These are phyloP conservation scores for Glycine soja DNA, from an alignment of 306 rosid genomes.

Conservation along the genomic window DNA sequence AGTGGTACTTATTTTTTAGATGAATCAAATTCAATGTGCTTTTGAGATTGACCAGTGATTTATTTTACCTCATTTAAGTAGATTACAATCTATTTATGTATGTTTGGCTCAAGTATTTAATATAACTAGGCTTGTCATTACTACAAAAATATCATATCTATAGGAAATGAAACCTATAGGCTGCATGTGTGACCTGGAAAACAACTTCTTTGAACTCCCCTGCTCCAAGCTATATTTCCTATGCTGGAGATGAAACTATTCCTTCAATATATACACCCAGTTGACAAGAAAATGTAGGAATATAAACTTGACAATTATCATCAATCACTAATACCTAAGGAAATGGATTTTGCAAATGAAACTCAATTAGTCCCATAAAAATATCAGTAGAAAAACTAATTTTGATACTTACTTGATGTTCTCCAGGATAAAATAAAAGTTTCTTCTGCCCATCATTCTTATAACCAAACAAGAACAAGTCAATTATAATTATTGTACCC, in stretches of 20 bases:
- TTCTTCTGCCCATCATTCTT: constrained; percentile 73
- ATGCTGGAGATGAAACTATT: not conserved
- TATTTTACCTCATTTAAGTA: no score
- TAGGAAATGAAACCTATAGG: no score
- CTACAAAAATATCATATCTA: no score
- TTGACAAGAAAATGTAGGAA: constrained; percentile 79
- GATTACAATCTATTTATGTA: no score
- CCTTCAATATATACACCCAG: constrained; percentile 84
- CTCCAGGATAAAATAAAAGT: constrained; percentile 84
- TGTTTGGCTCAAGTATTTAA: no score
- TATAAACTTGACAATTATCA: constrained; percentile 82
- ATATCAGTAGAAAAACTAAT: constrained; percentile 11
- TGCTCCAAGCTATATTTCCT: no score
- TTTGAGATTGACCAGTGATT: no score
- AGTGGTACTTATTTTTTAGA: not conserved
- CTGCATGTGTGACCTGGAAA: no score
- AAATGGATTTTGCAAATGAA: no score
- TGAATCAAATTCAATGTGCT: constrained; percentile 29
- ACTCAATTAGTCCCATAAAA: constrained; percentile 31
- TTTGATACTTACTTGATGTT: constrained; percentile 70
- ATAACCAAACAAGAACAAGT: constrained; percentile 47
- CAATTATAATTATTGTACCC: constrained; percentile 61
- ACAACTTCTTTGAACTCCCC: no score
- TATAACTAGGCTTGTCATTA: no score
- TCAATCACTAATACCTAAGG: constrained; percentile 69